Evolutionary conservation across 2,329 filamentous ascomycete species (phyloP), one percentile per base, ranked within the genome.

Genomic region (Beauveria asiatica): DNA sequence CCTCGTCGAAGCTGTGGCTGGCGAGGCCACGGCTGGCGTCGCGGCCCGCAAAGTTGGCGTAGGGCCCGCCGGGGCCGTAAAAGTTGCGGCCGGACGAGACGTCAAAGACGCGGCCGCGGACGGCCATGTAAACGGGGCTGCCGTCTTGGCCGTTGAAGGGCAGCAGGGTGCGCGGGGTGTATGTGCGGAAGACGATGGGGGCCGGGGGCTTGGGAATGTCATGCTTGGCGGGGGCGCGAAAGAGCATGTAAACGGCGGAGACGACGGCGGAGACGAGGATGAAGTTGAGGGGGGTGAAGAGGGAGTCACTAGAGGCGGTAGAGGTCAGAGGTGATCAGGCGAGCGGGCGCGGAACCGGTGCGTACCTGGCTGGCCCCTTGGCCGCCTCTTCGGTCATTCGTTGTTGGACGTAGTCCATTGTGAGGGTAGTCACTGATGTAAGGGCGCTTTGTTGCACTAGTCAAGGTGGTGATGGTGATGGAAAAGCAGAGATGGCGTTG

Each of bases 11-110:
- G 76, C 90, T 96, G 62, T 92, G 90, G 73, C 84, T 90, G 1
- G 94, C 93, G 62, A 99, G 77, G 1, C 94, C 94, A 57, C 93
- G 83, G 65, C 84, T 91, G 21, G 94, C 94, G 74, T 99, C 94
- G 44, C 92, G 81, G 0, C 94, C 94, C 0, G 94, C 94, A 71
- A 99, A 99, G 77, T 97, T 97, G 73, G 87, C 87, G 74, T 99
- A 99, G 2, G 93, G 92, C 0, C 93, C 93, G 13, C 92, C 92
- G 21, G 94, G 94, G 4, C 94, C 94, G 76, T 99, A 99, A 75
- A 97, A 97, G 78, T 95, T 92, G 69, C 88, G 84, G 25, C 94
- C 93, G 16, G 85, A 78, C 0, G 87, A 85, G 25, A 97, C 93
- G 72, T 99, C 94, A 72, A 97, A 97, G 64, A 97, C 87, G 55